Evolutionary conservation across 805 yeast species (phyloP), one percentile per base, ranked within the genome.

Genomic region (Citeromyces matritensis): DNA sequence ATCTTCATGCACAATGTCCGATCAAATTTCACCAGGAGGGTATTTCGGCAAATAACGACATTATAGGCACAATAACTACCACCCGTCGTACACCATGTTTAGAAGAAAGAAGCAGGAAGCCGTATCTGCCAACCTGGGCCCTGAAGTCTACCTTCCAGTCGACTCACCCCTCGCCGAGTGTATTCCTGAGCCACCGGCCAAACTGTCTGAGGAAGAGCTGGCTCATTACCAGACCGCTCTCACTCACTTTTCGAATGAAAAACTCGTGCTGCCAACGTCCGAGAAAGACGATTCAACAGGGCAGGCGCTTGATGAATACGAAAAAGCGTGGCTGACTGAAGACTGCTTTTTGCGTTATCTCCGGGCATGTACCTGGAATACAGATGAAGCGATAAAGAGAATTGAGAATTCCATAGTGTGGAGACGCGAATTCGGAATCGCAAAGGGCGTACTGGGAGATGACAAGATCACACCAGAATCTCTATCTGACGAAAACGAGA

Each of bases 301-400:
- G 29, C 21, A 17, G 7, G 50, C 58, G 4, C 44, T 56, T 32
- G 45, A 43, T 34, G 48, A 45, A 14, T 44, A 51, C 19, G 95
- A 84, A 49, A 74, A 68, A 49, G 71, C 85, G 1, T 84, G 94
- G 94, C 60, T 84, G 34, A 76, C 93, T 3, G 63, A 72, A 41
- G 95, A 84, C 48, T 84, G 95, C 47, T 60, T 84, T 33, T 51
- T 79, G 43, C 65, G 95, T 46, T 84, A 83, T 49, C 57, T 82
- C 33, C 66, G 94, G 33, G 95, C 94, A 12, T 75, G 93, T 15
- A 83, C 79, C 48, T 84, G 95, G 94, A 62, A 66, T 29, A 57
- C 58, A 1, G 53, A 60, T 24, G 77, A 72, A 4, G 74, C 84
- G 30, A 69, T 69, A 28, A 65, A 65, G 35, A 67, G 95, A 42